A percentile compares a stretch with the other conserved stretches of the same genome.
These are phyloP conservation scores for Wickerhamomyces tratensis DNA, from an alignment of 805 yeast genomes.

Conservation along the genomic window DNA sequence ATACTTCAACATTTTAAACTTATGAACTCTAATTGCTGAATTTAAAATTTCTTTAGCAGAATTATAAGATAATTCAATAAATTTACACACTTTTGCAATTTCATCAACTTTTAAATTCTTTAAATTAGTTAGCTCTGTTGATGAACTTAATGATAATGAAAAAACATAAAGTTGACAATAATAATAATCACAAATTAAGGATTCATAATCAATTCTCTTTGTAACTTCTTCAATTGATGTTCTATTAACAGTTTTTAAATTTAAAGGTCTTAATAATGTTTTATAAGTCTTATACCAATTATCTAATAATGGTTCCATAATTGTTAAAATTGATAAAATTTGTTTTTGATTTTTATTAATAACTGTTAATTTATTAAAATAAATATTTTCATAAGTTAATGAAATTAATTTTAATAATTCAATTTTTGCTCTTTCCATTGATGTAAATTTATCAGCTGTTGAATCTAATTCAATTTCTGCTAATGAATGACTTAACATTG, in stretches of 20 bases:
- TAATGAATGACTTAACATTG: constrained; percentile 67
- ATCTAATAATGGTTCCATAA: constrained; percentile 67
- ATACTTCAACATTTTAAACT: constrained; percentile 49
- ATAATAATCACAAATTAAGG: constrained; percentile 72
- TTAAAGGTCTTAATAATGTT: constrained; percentile 40
- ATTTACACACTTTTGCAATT: constrained; percentile 61
- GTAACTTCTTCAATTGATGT: constrained; percentile 24
- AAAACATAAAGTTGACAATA: constrained; percentile 79
- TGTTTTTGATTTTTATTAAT: constrained; percentile 38
- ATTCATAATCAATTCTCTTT: constrained; percentile 47
- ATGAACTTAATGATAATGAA: constrained; percentile 58
- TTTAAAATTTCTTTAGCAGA: constrained; percentile 76
- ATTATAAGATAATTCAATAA: constrained; percentile 70
- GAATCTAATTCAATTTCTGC: constrained; percentile 55
- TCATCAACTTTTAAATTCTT: constrained; percentile 50
- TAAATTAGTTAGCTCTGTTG: constrained; percentile 2
- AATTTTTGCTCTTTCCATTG: constrained; percentile 63
- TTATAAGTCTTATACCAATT: constrained; percentile 67
- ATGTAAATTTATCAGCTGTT: constrained; percentile 39
- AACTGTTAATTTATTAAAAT: constrained; percentile 38
- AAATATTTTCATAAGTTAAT: constrained; percentile 75
- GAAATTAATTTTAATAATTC: constrained; percentile 73
- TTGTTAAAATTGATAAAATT: constrained; percentile 59
- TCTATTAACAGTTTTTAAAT: constrained; percentile 24
- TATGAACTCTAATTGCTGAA: constrained; percentile 62